A percentile compares a stretch with the other conserved stretches of the same genome.
Evolutionary conservation across 2,329 filamentous ascomycete species (phyloP).

Genomic region (Hymenoscyphus linearis): DNA sequence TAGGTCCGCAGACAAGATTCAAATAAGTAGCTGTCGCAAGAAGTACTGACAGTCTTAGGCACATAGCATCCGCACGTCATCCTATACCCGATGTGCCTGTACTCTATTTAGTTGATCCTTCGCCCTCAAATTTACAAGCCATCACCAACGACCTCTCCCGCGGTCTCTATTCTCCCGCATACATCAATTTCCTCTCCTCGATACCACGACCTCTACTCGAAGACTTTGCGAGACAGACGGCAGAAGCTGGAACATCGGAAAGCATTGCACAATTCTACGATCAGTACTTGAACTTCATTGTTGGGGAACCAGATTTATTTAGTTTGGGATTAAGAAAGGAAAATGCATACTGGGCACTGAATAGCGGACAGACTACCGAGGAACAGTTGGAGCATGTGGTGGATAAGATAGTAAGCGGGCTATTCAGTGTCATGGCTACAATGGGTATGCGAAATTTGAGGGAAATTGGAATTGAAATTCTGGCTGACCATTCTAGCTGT

Average conservation of each 20-base stretch:
- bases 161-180: slow-evolving; percentile 85
- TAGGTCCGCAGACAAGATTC: slow-evolving; percentile 39
- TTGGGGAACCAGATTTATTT: slow-evolving; percentile 92
- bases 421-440: slow-evolving; percentile 98
- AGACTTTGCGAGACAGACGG: slow-evolving; percentile 88
- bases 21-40: not conserved
- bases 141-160: slow-evolving; percentile 84
- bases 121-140: slow-evolving; percentile 67
- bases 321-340: slow-evolving; percentile 87
- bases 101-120: slow-evolving; percentile 94
- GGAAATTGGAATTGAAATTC: not conserved
- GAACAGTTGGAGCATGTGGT: slow-evolving; percentile 82
- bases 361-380: slow-evolving; percentile 86
- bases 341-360: slow-evolving; percentile 91
- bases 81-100: slow-evolving; percentile 95
- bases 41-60: slow-evolving; percentile 45
- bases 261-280: slow-evolving; percentile 90
- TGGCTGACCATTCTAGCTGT: slow-evolving; percentile 51
- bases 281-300: slow-evolving; percentile 96
- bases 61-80: slow-evolving; percentile 75
- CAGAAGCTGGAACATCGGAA: slow-evolving; percentile 76
- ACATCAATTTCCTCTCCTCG: slow-evolving; percentile 95
- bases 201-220: slow-evolving; percentile 86
- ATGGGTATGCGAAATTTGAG: slow-evolving; percentile 60
- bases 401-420: slow-evolving; percentile 85